Conservation (phyloP, 176 grass and related monocot species). For the Melocanna baccifera region DNA sequence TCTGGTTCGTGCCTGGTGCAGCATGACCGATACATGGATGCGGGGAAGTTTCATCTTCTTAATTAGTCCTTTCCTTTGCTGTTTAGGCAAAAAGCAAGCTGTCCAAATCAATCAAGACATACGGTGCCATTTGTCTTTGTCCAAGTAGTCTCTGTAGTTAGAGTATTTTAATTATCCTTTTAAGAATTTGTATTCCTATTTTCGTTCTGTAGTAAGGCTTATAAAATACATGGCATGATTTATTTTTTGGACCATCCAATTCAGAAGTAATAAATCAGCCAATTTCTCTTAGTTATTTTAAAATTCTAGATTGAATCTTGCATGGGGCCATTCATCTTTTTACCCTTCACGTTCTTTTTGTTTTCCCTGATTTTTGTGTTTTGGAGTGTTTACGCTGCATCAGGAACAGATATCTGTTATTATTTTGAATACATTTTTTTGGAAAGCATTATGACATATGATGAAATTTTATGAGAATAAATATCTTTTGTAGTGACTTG, state of each 20-base stretch:
- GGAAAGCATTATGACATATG: background rate
- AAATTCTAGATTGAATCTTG: background rate
- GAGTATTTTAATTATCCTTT: background rate
- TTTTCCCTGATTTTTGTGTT: background rate
- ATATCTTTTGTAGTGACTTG: background rate
- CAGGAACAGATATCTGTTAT: background rate
- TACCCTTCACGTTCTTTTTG: background rate
- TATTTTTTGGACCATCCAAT: background rate
- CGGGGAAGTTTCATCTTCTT: background rate
- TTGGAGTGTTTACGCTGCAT: background rate
- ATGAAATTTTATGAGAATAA: background rate
- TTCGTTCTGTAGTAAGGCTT: background rate
- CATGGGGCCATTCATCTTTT: background rate
- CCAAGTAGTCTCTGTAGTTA: background rate
- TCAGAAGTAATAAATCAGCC: background rate
- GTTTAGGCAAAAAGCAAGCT: background rate
- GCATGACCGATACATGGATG: background rate
- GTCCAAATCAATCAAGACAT: background rate
- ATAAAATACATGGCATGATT: background rate
- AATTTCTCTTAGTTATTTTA: background rate
- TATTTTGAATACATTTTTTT: background rate
- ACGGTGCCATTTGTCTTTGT: background rate
- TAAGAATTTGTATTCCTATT: background rate
- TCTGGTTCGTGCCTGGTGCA: background rate
- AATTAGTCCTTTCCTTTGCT: background rate